A percentile compares a stretch with the other conserved stretches of the same genome.
phyloP scores from a whole-genome alignment of 2,329 filamentous ascomycete species.

The Fusarium sp. region DNA sequence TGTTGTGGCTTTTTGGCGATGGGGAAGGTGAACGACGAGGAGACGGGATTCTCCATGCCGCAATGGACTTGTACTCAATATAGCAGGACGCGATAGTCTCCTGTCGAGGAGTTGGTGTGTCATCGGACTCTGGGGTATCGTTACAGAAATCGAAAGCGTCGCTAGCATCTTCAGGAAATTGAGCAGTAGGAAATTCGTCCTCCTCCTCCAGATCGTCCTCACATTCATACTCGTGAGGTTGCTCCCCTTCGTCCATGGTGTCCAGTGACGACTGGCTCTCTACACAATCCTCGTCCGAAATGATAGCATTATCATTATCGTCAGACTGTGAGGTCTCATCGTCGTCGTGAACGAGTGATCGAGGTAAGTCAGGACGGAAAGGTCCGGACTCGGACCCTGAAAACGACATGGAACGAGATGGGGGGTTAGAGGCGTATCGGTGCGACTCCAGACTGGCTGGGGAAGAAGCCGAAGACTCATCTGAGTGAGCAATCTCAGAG shows the following conservation, averaged over 20 bases:
- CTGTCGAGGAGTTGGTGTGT: conserved; percentile 58
- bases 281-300: conserved; percentile 59
- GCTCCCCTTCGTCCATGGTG: conserved; percentile 46
- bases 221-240: conserved; percentile 47
- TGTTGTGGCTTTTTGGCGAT: conserved; percentile 51
- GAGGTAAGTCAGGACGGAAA: conserved; percentile 49
- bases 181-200: conserved; percentile 52
- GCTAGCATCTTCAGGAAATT: conserved; percentile 55
- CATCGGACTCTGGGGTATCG: conserved; percentile 56
- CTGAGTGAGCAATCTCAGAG: conserved; percentile 62
- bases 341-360: conserved; percentile 51
- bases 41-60: conserved; percentile 50
- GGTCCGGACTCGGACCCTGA: conserved; percentile 61
- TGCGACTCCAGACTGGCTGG: conserved; percentile 50
- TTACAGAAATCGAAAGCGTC: conserved; percentile 49
- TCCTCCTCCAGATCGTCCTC: conserved; percentile 51
- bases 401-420: conserved; percentile 63
- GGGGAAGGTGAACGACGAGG: conserved; percentile 49
- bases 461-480: conserved; percentile 54
- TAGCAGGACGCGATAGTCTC: conserved; percentile 51
- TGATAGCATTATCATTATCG: conserved; percentile 56
- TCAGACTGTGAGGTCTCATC: conserved; percentile 60
- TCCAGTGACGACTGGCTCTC: conserved; percentile 53
- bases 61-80: conserved; percentile 51
- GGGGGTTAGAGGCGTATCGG: conserved; percentile 53